Conservation (phyloP, 371 early-diverging fungal genomes). For the Blastocladiella emersonii region DNA sequence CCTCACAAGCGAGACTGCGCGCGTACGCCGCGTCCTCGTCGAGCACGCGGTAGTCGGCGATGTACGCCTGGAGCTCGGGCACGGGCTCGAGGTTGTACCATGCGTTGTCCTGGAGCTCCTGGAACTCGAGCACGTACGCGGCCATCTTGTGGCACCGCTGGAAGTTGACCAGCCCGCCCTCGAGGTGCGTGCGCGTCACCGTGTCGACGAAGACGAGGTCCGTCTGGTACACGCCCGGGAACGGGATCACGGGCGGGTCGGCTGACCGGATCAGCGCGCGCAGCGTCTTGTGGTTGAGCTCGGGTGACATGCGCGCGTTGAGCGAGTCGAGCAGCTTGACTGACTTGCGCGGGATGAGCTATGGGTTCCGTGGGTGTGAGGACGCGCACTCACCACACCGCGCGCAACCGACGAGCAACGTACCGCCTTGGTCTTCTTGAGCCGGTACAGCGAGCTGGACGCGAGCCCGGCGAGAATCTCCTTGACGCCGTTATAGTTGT, state of each 20-base stretch:
- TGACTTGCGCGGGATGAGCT: slow-evolving; percentile 24
- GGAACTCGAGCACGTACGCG: slow-evolving; percentile 30
- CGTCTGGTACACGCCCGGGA: slow-evolving; percentile 39
- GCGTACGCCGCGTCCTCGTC: slow-evolving; percentile 33
- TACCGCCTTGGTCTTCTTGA: slow-evolving; percentile 34
- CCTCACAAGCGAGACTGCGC: slow-evolving; percentile 26
- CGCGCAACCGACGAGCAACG: not conserved
- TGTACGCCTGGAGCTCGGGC: slow-evolving; percentile 30
- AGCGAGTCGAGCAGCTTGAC: slow-evolving; percentile 25
- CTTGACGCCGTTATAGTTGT: slow-evolving; percentile 41
- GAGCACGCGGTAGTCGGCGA: slow-evolving; percentile 15
- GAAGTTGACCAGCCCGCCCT: slow-evolving; percentile 31
- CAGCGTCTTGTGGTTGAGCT: slow-evolving; percentile 35
- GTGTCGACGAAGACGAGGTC: slow-evolving; percentile 39
- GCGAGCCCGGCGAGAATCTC: slow-evolving; percentile 37
- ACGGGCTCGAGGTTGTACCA: slow-evolving; percentile 26
- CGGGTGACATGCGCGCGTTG: slow-evolving; percentile 22
- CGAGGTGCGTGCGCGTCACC: slow-evolving; percentile 24
- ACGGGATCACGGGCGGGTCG: slow-evolving; percentile 38
- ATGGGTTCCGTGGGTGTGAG: not conserved
- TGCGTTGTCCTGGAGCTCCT: slow-evolving; percentile 32
- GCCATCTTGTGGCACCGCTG: slow-evolving; percentile 32
- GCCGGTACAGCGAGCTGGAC: slow-evolving; percentile 29
- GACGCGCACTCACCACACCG: not conserved
- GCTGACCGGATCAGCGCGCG: slow-evolving; percentile 25